A percentile compares a stretch with the other conserved stretches of the same genome.
These are phyloP conservation scores for Coprinopsis cinerea DNA, from an alignment of 768 basidiomycete species.

Conservation along the genomic window DNA sequence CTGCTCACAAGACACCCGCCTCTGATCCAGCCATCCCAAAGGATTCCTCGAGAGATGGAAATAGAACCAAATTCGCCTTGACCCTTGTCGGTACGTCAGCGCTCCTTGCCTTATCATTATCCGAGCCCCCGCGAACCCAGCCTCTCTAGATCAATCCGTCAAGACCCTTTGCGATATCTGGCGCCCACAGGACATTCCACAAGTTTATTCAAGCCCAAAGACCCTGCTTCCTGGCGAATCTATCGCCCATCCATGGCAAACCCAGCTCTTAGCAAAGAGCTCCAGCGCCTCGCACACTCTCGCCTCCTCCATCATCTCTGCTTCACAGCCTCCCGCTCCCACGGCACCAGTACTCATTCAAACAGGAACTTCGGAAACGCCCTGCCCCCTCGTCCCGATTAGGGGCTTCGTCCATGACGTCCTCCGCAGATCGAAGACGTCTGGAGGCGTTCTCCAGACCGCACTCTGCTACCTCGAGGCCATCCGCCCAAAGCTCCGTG, in stretches of 20 bases:
- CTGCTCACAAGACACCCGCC: constrained; percentile 29
- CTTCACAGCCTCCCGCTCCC: constrained; percentile 17
- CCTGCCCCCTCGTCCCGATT: constrained; percentile 48
- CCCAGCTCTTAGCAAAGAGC: constrained; percentile 1
- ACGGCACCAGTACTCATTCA: constrained; percentile 10
- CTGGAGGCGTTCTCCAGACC: constrained; percentile 78
- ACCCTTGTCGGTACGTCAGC: constrained; percentile 61
- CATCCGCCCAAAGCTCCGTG: constrained; percentile 64
- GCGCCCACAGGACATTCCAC: constrained; percentile 70
- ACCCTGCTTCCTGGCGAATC: neutral
- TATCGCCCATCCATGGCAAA: neutral
- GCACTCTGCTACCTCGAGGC: constrained; percentile 87
- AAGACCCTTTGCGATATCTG: constrained; percentile 75
- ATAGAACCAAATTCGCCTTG: constrained; percentile 61
- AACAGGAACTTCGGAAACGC: constrained; percentile 17
- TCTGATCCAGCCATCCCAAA: constrained; percentile 27
- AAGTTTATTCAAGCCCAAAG: constrained; percentile 27
- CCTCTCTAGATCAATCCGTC: constrained; percentile 64
- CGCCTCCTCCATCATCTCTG: constrained; percentile 32
- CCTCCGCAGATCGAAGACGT: constrained; percentile 78
- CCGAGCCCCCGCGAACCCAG: constrained; percentile 7
- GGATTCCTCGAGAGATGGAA: constrained; percentile 10
- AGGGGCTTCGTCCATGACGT: constrained; percentile 85
- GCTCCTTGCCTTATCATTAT: neutral
- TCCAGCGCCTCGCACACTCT: constrained; percentile 2